Evolutionary conservation across 2,329 filamentous ascomycete genomes (phyloP).

Genomic region (Chaetomiaceae sp.): DNA sequence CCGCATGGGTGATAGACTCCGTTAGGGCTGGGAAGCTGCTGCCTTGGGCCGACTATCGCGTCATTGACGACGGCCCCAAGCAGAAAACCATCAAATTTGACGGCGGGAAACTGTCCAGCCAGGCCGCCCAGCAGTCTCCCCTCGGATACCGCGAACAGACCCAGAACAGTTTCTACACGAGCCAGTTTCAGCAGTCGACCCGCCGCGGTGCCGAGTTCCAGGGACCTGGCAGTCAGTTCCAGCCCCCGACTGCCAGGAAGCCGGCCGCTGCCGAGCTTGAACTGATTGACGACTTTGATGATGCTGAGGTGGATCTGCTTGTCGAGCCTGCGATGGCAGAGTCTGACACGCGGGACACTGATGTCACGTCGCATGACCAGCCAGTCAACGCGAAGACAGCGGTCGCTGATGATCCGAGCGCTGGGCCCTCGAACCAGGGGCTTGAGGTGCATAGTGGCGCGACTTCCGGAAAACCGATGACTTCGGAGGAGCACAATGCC

Average conservation of each 20-base stretch:
- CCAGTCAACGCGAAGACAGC: background rate
- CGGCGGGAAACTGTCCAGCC: slow-evolving; percentile 59
- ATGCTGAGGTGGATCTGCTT: slow-evolving; percentile 32
- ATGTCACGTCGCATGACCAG: background rate
- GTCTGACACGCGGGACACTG: background rate
- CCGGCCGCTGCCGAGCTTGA: slow-evolving; percentile 20
- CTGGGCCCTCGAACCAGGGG: background rate
- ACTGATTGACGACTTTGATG: slow-evolving; percentile 36
- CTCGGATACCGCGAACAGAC: slow-evolving; percentile 75
- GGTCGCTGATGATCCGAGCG: too few relatives aligned
- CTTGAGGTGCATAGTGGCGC: background rate
- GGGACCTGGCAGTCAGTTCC: slow-evolving; percentile 19
- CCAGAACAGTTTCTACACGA: slow-evolving; percentile 74
- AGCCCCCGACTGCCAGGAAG: slow-evolving; percentile 16
- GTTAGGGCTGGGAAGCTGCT: slow-evolving; percentile 72
- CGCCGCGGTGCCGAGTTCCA: slow-evolving; percentile 23
- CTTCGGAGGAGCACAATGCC: slow-evolving; percentile 89
- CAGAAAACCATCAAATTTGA: slow-evolving; percentile 68
- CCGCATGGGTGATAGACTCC: slow-evolving; percentile 89
- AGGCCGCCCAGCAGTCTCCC: slow-evolving; percentile 51
- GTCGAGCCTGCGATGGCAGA: background rate
- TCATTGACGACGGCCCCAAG: slow-evolving; percentile 74
- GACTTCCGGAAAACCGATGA: slow-evolving; percentile 40
- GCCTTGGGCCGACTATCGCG: slow-evolving; percentile 78
- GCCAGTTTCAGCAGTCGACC: slow-evolving; percentile 51